phyloP scores from a whole-genome alignment of 306 rosid genomes.

The Casuarina equisetifolia region DNA sequence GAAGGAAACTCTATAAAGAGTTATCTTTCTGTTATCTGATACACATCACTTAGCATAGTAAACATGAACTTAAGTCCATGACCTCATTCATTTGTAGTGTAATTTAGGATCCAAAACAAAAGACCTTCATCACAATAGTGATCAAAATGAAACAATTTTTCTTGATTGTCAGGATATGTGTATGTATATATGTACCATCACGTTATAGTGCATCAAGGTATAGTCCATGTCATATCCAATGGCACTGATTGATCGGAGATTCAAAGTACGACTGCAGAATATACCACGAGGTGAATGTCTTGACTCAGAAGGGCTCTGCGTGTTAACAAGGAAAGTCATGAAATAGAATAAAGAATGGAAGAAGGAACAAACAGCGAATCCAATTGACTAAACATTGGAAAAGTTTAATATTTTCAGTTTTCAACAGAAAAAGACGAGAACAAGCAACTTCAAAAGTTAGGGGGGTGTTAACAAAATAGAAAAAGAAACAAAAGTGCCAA shows the following conservation, averaged over 20 bases:
- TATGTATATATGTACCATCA: constrained; percentile 48
- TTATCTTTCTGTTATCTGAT: background rate
- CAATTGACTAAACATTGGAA: background rate
- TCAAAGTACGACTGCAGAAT: constrained; percentile 93
- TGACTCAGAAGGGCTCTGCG: constrained; percentile 80
- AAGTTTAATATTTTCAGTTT: background rate
- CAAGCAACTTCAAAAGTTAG: background rate
- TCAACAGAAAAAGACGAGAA: background rate
- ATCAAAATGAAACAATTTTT: background rate
- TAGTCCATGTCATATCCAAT: constrained; percentile 99
- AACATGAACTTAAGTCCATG: constrained; percentile 1
- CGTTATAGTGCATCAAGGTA: constrained; percentile 91
- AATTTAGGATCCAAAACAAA: constrained; percentile 15
- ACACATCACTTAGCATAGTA: constrained; percentile 7
- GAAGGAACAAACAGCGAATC: background rate
- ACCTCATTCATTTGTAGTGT: background rate
- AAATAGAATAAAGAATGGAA: background rate
- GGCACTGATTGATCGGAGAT: constrained; percentile 91
- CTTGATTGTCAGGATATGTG: background rate
- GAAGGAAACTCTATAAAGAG: background rate
- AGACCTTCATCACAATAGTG: constrained; percentile 6
- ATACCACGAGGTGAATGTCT: constrained; percentile 84
- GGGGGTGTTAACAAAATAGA: background rate
- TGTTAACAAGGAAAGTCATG: constrained; percentile 9
- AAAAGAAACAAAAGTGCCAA: background rate